Evolutionary conservation across 1,139 yeast genomes (phyloP).

Genomic region (Wickerhamiella pararugosa): DNA sequence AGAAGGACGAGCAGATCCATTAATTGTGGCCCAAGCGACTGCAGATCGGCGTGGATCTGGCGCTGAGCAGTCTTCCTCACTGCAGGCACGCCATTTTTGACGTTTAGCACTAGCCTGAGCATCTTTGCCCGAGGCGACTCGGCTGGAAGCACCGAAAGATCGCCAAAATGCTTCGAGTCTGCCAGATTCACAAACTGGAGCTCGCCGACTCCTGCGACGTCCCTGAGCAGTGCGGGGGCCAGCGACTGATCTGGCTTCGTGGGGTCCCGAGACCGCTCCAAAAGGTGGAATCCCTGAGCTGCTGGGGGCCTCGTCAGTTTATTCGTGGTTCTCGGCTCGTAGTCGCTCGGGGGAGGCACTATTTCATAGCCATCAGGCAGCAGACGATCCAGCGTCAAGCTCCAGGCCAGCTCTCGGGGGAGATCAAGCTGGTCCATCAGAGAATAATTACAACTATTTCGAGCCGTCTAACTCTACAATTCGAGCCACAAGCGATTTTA

Average conservation of each 20-base stretch:
- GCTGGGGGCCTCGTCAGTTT: too few relatives aligned
- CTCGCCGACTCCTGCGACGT: conserved; percentile 49
- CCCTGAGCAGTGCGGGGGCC: conserved; percentile 30
- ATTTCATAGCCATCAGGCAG: too few relatives aligned
- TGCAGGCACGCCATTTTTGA: conserved; percentile 64
- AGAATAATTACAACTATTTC: too few relatives aligned
- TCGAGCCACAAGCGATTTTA: too few relatives aligned
- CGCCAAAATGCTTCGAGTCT: conserved; percentile 60
- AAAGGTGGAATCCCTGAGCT: too few relatives aligned
- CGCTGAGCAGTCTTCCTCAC: conserved; percentile 60
- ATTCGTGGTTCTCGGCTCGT: too few relatives aligned
- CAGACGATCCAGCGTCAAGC: background rate
- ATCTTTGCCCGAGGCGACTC: conserved; percentile 66
- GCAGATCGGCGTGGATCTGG: conserved; percentile 48
- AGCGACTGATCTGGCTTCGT: conserved; percentile 1
- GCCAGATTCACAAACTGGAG: conserved; percentile 54
- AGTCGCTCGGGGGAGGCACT: too few relatives aligned
- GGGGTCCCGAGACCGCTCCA: background rate
- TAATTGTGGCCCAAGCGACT: conserved; percentile 43
- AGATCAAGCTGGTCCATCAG: background rate
- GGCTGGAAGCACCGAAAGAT: conserved; percentile 32
- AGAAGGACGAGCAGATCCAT: conserved; percentile 62
- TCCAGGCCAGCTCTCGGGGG: background rate
- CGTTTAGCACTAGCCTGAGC: conserved; percentile 52
- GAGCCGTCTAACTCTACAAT: too few relatives aligned